Conservation (phyloP, 306 rosid genomes). For the Benincasa hispida region DNA sequence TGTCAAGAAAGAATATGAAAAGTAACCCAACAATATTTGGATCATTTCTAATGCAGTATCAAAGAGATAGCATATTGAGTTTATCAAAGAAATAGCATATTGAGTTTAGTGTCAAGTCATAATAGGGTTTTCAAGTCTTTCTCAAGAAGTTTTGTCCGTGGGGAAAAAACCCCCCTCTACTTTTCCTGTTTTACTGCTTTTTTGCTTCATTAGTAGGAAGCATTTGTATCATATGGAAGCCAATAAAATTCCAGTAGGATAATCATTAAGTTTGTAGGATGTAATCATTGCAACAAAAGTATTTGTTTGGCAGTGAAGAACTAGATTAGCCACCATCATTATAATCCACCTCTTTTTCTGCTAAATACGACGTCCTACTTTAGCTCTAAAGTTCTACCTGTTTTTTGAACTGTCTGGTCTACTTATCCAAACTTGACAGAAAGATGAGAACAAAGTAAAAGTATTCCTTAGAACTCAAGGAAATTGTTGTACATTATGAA, state of each 20-base stretch:
- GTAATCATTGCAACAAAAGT: background rate
- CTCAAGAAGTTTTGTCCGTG: background rate
- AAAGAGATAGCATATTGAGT: background rate
- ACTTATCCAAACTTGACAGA: background rate
- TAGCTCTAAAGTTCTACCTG: background rate
- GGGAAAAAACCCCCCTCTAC: background rate
- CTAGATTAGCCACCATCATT: background rate
- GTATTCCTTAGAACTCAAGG: background rate
- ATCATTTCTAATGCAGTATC: background rate
- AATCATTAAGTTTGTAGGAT: background rate
- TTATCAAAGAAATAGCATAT: background rate
- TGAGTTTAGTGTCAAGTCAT: background rate
- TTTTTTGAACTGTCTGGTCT: background rate
- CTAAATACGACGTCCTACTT: background rate
- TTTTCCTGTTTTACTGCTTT: background rate
- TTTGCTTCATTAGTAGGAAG: background rate
- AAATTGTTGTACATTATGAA: background rate
- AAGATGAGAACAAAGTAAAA: background rate
- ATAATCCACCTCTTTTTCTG: background rate
- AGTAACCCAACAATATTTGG: background rate
- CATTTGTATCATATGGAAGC: background rate
- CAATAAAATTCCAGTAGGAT: background rate
- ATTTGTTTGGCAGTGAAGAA: background rate
- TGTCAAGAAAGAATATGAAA: slow-evolving; percentile 24
- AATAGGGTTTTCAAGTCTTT: background rate